phyloP scores from a whole-genome alignment of 176 grass and related monocot species.

The Cenchrus purpureus region DNA sequence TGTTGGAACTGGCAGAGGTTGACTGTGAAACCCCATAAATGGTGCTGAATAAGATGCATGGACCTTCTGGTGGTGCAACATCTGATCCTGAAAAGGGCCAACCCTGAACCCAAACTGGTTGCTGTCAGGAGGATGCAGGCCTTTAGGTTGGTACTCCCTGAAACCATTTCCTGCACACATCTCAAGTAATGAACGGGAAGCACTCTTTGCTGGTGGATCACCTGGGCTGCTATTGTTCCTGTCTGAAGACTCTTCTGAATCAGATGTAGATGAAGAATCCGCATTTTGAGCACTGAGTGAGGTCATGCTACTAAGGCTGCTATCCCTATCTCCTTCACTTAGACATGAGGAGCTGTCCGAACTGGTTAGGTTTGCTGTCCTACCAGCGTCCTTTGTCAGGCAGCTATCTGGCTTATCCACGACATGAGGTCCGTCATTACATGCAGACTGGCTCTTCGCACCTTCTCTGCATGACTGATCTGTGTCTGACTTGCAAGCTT shows the following conservation, averaged over 20 bases:
- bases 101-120: conserved; percentile 32
- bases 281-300: conserved; percentile 66
- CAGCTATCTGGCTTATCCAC: conserved; percentile 38
- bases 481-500: conserved; percentile 29
- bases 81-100: conserved; percentile 28
- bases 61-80: conserved; percentile 49
- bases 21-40: conserved; percentile 58
- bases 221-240: conserved; percentile 40
- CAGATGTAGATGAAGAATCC: conserved; percentile 77
- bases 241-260: conserved; percentile 76
- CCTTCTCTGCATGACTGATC: conserved; percentile 21
- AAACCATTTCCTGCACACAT: conserved; percentile 50
- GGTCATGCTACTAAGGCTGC: conserved; percentile 66
- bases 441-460: conserved; percentile 34
- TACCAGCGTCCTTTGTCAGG: conserved; percentile 39
- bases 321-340: conserved; percentile 75
- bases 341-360: conserved; percentile 79
- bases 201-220: conserved; percentile 32
- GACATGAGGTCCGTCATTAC: conserved; percentile 1
- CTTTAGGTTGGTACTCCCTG: conserved; percentile 47
- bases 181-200: conserved; percentile 48
- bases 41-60: conserved; percentile 53
- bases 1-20: conserved; percentile 50
- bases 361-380: conserved; percentile 40
- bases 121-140: conserved; percentile 20